A percentile compares a stretch with the other conserved stretches of the same genome.
These are phyloP conservation scores for Cyamopsis tetragonoloba DNA, from an alignment of 306 rosid genomes.

Conservation along the genomic window DNA sequence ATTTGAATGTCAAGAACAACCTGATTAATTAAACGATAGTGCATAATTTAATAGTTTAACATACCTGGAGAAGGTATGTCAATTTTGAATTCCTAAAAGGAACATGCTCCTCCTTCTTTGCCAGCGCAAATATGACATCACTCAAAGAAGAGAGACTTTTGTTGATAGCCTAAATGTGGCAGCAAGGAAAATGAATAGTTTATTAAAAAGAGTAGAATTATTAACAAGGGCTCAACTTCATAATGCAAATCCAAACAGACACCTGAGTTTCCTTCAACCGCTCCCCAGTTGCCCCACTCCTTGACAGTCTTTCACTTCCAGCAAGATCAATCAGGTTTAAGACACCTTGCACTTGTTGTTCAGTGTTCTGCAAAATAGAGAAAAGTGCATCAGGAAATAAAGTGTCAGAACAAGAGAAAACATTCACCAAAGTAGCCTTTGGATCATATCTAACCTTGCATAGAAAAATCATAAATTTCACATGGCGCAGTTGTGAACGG, in stretches of 20 bases:
- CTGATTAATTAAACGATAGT: not conserved
- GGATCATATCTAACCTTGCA: too few relatives aligned
- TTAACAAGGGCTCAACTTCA: not conserved
- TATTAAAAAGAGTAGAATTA: not conserved
- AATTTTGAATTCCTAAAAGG: slow-evolving; percentile 92
- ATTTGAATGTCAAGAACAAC: not conserved
- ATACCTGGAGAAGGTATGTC: slow-evolving; percentile 93
- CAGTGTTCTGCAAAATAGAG: slow-evolving; percentile 57
- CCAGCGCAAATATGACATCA: slow-evolving; percentile 91
- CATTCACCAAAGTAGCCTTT: too few relatives aligned
- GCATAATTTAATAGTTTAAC: not conserved
- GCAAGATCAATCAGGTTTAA: slow-evolving; percentile 90
- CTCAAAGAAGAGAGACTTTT: slow-evolving; percentile 81
- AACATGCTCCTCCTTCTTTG: slow-evolving; percentile 87
- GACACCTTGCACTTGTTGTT: slow-evolving; percentile 95
- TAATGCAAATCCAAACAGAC: slow-evolving; percentile 14
- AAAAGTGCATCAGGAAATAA: slow-evolving; percentile 12
- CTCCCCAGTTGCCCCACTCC: slow-evolving; percentile 92
- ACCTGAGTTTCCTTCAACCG: slow-evolving; percentile 99
- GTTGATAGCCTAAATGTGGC: slow-evolving; percentile 71
- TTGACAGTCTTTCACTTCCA: slow-evolving; percentile 92
- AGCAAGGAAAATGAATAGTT: slow-evolving; percentile 1
- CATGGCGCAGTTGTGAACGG: too few relatives aligned
- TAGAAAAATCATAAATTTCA: too few relatives aligned
- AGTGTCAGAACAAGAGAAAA: not conserved